Evolutionary conservation across 2,329 filamentous ascomycete genomes (phyloP), one percentile per base, ranked within the genome.

Genomic region (Diaporthe batatas): DNA sequence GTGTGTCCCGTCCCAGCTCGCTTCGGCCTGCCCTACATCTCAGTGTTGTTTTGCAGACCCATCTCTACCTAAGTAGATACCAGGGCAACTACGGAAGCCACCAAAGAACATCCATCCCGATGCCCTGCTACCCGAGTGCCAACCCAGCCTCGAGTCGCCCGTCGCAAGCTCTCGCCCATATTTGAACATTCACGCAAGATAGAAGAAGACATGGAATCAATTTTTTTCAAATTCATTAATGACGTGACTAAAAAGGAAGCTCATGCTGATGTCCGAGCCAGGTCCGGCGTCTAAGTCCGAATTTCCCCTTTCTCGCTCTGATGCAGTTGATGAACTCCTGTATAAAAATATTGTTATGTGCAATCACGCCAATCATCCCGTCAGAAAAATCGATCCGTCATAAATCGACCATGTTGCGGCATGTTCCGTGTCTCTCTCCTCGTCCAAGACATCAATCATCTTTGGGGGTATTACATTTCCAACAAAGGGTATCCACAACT

Each of bases 401-500:
- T 59, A 59, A 69, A 58, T 70, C 54, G 25, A 49, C 44, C 44
- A 32, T 51, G 32, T 70, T 39, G 29, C 68, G 57, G 47, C 42
- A 44, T 70, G 42, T 53, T 55, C 44, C 42, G 32, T 47, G 36
- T 2, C 53, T 47, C 34, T 57, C 23, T 44, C 49, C 68, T 44
- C 16, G 36, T 39, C 36, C 36, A 29, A 51, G 32, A 23, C 44
- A 42, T 47, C 39, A 42, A 18, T 54, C 58, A 44, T 29, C 29
- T 58, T 25, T 14, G 54, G 71, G 64, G 36, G 36, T 70, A 62
- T 72, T 59, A 62, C 42, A 49, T 23, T 51, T 47, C 44, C 65
- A 70, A 58, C 57, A 62, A 42, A 64, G 62, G 72, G 68, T 73
- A 72, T 72, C 58, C 57, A 65, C 51, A 47, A 57, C n/a, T 44